Base-by-base conservation (phyloP, 108 stramenopile species). In the Schizochytrium sp. region DNA sequence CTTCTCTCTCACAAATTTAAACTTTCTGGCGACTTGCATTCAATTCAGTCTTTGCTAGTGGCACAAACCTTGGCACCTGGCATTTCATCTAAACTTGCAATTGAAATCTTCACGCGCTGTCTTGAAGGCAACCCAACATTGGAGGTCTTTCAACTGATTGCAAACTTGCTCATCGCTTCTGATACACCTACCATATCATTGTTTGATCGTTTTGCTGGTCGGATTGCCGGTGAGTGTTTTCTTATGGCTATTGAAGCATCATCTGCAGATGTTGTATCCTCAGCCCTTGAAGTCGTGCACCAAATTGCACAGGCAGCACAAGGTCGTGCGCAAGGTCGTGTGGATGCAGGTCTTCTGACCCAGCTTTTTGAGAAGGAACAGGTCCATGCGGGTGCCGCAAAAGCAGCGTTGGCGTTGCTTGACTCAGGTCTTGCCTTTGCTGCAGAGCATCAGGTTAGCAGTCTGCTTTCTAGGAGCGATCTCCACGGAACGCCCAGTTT, bases 341-440 rank as follows among this genome's bases (percentile, higher is more conserved):
- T 69, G 10, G 7, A 12, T 69, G 64, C 64, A 38, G 28, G 64
- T 44, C 19, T 69, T 69, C 42, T 69, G 5, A 28, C 64, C 42
- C 64, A 44, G 42, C 8, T 38, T 8, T 7, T 69, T 15, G 19
- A 69, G 64, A 0, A 5, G 0, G 12, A 38, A 5, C 42, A 12
- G 5, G 12, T 44, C 3, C 42, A 69, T 69, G 64, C 40, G 19
- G 28, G 12, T 7, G 5, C 44, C 42, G 5, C 44, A 7, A 69
- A 69, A 44, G 2, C 15, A 38, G 64, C 28, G 44, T 44, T 69
- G 12, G 12, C 42, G 5, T 44, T 69, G 12, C 15, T 69, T 7
- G 15, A 69, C 42, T 69, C 64, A 7, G 64, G 64, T 15, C 64
- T 69, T 69, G 64, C 64, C 8, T 69, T 69, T 69, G 64, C 64